phyloP scores from a whole-genome alignment of 805 yeast genomes.

The Metschnikowia kofuensis region DNA sequence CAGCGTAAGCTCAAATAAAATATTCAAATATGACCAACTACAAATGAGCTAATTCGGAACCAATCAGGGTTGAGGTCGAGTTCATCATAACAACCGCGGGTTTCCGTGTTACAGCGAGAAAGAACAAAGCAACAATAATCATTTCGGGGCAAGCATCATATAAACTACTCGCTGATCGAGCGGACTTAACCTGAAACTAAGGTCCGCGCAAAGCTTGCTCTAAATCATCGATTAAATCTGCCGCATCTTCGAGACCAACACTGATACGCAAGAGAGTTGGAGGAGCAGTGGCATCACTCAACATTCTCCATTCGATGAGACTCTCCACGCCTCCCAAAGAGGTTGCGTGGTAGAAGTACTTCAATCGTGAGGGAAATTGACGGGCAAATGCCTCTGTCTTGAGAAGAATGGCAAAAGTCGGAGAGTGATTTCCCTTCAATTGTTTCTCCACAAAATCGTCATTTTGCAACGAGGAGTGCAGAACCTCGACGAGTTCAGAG shows the following conservation, averaged over 20 bases:
- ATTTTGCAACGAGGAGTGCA: constrained; percentile 75
- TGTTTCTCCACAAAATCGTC: constrained; percentile 68
- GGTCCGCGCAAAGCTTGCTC: constrained; percentile 44
- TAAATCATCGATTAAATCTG: constrained; percentile 75
- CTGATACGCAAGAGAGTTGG: constrained; percentile 68
- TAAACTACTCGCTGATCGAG: too few relatives aligned
- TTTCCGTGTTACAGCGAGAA: too few relatives aligned
- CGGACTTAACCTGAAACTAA: too few relatives aligned
- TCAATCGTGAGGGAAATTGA: constrained; percentile 58
- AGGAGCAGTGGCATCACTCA: constrained; percentile 56
- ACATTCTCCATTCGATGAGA: constrained; percentile 84
- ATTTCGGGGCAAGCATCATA: too few relatives aligned
- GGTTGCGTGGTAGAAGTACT: constrained; percentile 84
- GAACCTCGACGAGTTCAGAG: constrained; percentile 49
- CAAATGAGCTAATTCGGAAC: too few relatives aligned
- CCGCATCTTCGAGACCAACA: constrained; percentile 72
- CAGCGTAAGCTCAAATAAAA: too few relatives aligned
- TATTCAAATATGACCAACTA: too few relatives aligned
- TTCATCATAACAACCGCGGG: too few relatives aligned
- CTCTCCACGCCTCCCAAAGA: constrained; percentile 93
- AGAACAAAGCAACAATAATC: too few relatives aligned
- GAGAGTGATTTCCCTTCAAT: constrained; percentile 59
- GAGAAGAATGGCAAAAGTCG: constrained; percentile 70
- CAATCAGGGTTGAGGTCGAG: too few relatives aligned
- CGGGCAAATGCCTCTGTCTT: constrained; percentile 53